These are phyloP conservation scores for Amorphotheca resinae DNA, from an alignment of 495 filamentous ascomycete species.

Conservation along the genomic window DNA sequence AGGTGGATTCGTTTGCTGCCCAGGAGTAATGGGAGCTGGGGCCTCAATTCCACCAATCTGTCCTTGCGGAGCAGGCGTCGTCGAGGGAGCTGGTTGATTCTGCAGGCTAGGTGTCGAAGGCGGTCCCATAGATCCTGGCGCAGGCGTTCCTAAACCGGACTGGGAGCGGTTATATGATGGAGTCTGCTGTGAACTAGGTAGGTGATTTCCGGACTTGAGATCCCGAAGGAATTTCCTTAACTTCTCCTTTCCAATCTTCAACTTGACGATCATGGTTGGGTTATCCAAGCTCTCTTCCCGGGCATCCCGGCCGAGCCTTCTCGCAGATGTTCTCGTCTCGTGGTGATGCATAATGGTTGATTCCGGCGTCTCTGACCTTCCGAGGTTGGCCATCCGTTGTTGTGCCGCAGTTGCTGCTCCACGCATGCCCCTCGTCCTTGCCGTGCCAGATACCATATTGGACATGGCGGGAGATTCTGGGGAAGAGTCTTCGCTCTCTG, in stretches of 20 bases:
- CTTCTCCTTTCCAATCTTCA: constrained; percentile 54
- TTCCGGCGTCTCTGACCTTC: constrained; percentile 85
- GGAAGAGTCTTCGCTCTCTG: constrained; percentile 75
- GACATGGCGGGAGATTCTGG: constrained; percentile 75
- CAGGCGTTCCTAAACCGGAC: constrained; percentile 39
- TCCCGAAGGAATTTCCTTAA: constrained; percentile 48
- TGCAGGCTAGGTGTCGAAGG: constrained; percentile 34
- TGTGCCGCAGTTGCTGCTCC: constrained; percentile 76
- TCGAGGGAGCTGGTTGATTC: constrained; percentile 24
- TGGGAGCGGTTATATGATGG: constrained; percentile 37
- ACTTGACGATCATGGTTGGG: constrained; percentile 50
- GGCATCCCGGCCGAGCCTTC: constrained; percentile 39
- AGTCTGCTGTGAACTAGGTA: constrained; percentile 23
- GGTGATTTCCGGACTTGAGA: constrained; percentile 21
- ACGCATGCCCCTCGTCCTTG: constrained; percentile 76
- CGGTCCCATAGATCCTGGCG: constrained; percentile 46
- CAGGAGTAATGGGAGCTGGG: constrained; percentile 38
- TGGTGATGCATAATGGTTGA: constrained; percentile 52
- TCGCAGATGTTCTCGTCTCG: constrained; percentile 54
- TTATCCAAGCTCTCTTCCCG: constrained; percentile 66
- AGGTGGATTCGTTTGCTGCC: constrained; percentile 35
- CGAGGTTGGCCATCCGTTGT: constrained; percentile 58
- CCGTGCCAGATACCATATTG: constrained; percentile 60
- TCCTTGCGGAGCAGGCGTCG: constrained; percentile 24
- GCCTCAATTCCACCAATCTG: constrained; percentile 56